Base-by-base conservation (phyloP, 2,329 filamentous ascomycete genomes). In the Dichotomopilus funicola region DNA sequence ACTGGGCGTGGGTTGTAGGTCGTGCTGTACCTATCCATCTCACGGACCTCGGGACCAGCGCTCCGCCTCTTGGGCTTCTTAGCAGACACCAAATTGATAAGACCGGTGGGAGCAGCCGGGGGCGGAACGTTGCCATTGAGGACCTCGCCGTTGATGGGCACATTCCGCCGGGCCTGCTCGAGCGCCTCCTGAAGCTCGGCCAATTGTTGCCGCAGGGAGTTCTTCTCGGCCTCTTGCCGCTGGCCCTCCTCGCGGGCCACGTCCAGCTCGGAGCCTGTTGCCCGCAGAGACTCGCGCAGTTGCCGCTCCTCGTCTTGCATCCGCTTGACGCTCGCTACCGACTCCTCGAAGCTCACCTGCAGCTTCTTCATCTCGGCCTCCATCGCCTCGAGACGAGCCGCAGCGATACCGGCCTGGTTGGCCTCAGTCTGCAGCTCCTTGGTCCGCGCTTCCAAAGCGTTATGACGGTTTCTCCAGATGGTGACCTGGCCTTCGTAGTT, bases 11-110 rank as follows among this genome's bases (percentile, higher is more conserved):
- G 94, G 73, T 94, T 96, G 79, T 94, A 99, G 8, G 90, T 86
- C 57, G 81, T 87, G 71, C 91, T 96, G 78, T 95, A 95, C 60
- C 94, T 86, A 73, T 97, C 92, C 64, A 89, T 77, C 46, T 92
- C 88, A 64, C 89, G 87, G 57, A 84, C 84, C 71, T 96, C 91
- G 13, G 88, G 87, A 47, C 91, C 92, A 56, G 90, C 91, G 70
- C 92, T 97, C 62, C 94, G 83, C 67, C 94, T 82, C 79, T 97
- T 96, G 43, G 91, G 90, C 75, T 96, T 96, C 83, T 97, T 97
- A 49, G 90, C 92, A 2, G 92, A 89, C 33, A 99, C 94, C 37
- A 99, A 79, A 71, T 97, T 99, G 79, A 99, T 96, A 59, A 99
- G 82, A 43, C 91, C 91, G 67, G 80, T 88, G 35, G 81, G 75